Evolutionary conservation across 2,329 filamentous ascomycete genomes (phyloP).

Genomic region (Colletotrichum brevisporum): DNA sequence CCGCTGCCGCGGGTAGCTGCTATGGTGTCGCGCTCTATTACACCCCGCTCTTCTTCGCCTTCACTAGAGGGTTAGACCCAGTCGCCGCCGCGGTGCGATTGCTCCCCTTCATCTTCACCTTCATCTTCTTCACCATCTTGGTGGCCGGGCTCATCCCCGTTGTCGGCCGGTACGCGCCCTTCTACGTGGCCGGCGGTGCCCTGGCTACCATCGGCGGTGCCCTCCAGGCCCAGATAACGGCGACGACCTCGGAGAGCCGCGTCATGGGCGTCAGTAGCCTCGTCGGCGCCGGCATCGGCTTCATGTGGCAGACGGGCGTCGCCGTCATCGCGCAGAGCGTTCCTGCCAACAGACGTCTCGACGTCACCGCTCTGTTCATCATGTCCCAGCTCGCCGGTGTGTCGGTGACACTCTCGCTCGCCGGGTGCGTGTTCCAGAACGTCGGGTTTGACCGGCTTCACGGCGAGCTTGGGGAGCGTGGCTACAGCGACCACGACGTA

Average conservation of each 20-base stretch:
- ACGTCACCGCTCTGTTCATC: constrained; percentile 51
- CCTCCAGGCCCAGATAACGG: constrained; percentile 46
- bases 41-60: constrained; percentile 69
- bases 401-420: constrained; percentile 46
- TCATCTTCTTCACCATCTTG: constrained; percentile 53
- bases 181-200: constrained; percentile 48
- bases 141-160: constrained; percentile 55
- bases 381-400: constrained; percentile 51
- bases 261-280: constrained; percentile 51
- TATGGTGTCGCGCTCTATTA: constrained; percentile 64
- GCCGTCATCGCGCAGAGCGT: constrained; percentile 43
- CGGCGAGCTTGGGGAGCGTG: constrained; percentile 39
- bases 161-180: constrained; percentile 54
- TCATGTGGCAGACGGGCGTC: constrained; percentile 49
- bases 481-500: constrained; percentile 45
- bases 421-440: constrained; percentile 51
- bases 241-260: constrained; percentile 44
- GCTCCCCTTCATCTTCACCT: constrained; percentile 58
- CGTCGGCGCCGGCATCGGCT: constrained; percentile 50
- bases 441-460: constrained; percentile 46
- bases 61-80: constrained; percentile 58
- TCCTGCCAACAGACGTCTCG: constrained; percentile 46
- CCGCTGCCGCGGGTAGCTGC: constrained; percentile 51
- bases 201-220: constrained; percentile 46
- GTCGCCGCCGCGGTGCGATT: constrained; percentile 58